A percentile compares a stretch with the other conserved stretches of the same genome.
Evolutionary conservation across 176 grass and related monocot species (phyloP).

Genomic region (Bolboschoenus planiculmis): DNA sequence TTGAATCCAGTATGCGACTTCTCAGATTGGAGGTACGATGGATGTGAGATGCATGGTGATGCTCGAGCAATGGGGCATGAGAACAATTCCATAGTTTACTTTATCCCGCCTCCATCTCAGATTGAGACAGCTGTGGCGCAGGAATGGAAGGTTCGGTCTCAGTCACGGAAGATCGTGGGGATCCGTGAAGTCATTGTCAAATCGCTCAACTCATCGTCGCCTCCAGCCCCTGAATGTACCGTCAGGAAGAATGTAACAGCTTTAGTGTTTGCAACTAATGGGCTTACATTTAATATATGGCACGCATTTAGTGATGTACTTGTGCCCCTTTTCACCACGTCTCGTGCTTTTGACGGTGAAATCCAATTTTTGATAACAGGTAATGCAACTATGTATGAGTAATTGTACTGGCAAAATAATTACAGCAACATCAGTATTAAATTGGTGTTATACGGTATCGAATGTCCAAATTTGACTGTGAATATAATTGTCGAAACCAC

Average conservation of each 20-base stretch:
- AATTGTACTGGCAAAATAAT: neutral
- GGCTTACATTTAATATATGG: constrained; percentile 22
- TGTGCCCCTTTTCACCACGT: constrained; percentile 26
- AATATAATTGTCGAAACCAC: neutral
- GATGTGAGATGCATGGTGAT: constrained; percentile 24
- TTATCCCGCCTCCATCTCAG: constrained; percentile 13
- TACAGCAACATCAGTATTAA: neutral
- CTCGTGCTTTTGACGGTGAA: constrained; percentile 18
- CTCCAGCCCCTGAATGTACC: constrained; percentile 25
- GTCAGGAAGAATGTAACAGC: constrained; percentile 17
- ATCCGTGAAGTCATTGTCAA: constrained; percentile 29
- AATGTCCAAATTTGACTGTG: neutral
- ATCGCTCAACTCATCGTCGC: constrained; percentile 13
- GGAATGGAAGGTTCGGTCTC: constrained; percentile 21
- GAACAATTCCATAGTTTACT: constrained; percentile 26
- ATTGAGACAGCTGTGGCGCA: constrained; percentile 9
- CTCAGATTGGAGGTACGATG: constrained; percentile 28
- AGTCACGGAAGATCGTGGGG: constrained; percentile 26
- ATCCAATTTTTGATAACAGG: constrained; percentile 30
- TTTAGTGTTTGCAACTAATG: constrained; percentile 27
- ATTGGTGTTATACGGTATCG: neutral
- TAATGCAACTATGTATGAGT: neutral
- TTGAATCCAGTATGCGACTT: constrained; percentile 23
- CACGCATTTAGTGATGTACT: constrained; percentile 31
- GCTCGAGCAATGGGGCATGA: constrained; percentile 12